Conservation (phyloP, 31 red algal genomes). For the Porphyra umbilicalis region DNA sequence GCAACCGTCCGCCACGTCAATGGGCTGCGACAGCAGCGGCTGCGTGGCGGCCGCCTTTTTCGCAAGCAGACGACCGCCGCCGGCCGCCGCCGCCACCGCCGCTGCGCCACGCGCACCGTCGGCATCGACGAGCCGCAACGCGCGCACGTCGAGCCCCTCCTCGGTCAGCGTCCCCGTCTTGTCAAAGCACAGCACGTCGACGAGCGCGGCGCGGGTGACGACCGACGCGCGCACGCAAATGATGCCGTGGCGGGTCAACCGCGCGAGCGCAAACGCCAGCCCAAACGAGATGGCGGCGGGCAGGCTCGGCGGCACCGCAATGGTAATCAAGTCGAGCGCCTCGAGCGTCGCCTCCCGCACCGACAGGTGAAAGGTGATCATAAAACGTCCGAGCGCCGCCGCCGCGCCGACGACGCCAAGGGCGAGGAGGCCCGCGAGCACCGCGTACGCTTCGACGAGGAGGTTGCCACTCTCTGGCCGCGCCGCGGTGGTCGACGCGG, state of each 20-base stretch:
- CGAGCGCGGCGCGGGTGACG: neutral
- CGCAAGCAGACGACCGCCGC: too few relatives aligned
- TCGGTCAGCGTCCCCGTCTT: constrained; percentile 34
- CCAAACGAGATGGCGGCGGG: constrained; percentile 28
- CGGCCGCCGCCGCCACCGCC: neutral
- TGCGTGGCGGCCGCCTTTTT: neutral
- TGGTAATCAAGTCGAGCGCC: constrained; percentile 21
- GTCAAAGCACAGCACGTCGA: constrained; percentile 28
- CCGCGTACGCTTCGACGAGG: constrained; percentile 1
- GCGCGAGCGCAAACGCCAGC: constrained; percentile 15
- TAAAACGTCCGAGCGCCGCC: neutral
- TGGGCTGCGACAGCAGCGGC: neutral
- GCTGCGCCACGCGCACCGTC: neutral
- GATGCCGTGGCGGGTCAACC: constrained; percentile 3
- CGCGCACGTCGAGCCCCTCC: constrained; percentile 12
- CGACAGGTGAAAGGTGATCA: neutral
- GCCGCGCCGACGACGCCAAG: neutral
- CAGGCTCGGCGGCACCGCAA: constrained; percentile 23
- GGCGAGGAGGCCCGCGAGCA: neutral
- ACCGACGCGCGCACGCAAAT: constrained; percentile 5
- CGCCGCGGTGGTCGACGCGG: neutral
- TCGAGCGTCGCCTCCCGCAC: constrained; percentile 2
- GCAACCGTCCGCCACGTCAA: neutral
- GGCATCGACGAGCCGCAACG: neutral
- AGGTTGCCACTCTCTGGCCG: neutral